Evolutionary conservation across 2,329 filamentous ascomycete genomes (phyloP), one percentile per base, ranked within the genome.

Genomic region (Cryphonectria nitschkei): DNA sequence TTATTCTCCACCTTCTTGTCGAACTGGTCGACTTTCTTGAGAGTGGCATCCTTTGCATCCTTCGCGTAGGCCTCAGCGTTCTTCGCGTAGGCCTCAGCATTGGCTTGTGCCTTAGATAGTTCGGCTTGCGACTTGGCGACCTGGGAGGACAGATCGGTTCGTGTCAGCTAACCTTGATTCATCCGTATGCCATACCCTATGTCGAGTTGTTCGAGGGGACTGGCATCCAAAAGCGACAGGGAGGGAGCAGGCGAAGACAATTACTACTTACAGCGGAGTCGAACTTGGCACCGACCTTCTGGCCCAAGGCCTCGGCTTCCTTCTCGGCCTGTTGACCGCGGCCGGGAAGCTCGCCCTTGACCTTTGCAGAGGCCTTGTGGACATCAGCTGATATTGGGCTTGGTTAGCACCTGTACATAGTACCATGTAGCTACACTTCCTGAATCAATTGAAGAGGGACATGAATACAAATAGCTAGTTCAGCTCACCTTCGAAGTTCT

Each of bases 1-100:
- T 90, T 90, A 75, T 93, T 85, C 84, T 95, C 92, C 67, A 97
- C 91, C 75, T 90, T 94, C 77, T 89, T 88, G 83, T 97, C 95
- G 77, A 95, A 91, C 80, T 92, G 89, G 81, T 98, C 92, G 67
- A 96, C 89, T 77, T 94, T 92, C 79, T 90, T 89, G 76, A 91
- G 81, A 43, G 90, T 83, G 72, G 91, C 86, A 56, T 89, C 87
- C 75, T 91, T 87, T 71, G 88, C 84, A 29, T 91, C 88, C 78
- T 91, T 89, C 64, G 87, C 85, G 75, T 88, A 87, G 37, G 87
- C 81, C 74, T 91, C 85, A 71, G 88, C 84, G 29, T 91, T 88
- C 78, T 91, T 89, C 66, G 87, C 85, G 75, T 88, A 87, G 43
- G 87, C 81, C 74, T 91, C 85, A 71, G 87, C 83, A 65, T 87